Evolutionary conservation across 2,329 filamentous ascomycete species (phyloP).

Genomic region (Raffaelea albimanens): DNA sequence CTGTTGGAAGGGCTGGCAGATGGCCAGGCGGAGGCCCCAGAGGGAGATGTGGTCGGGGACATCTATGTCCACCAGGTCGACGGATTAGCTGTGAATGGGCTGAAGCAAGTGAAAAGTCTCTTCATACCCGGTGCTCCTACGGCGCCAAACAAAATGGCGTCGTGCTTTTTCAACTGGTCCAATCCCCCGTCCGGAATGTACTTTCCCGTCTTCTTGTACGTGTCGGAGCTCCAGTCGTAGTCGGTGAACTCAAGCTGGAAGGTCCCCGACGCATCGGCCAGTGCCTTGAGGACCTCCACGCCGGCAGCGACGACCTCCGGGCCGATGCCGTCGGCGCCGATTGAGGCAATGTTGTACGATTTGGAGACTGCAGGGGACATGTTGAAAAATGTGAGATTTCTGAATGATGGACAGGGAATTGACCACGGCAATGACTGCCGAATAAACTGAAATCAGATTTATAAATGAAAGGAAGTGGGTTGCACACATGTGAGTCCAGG

Average conservation of each 20-base stretch:
- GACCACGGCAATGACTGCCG: not conserved
- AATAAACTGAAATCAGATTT: not conserved
- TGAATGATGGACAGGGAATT: not conserved
- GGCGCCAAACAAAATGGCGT: slow-evolving; percentile 22
- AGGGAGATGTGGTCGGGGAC: slow-evolving; percentile 59
- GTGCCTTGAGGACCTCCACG: slow-evolving; percentile 23
- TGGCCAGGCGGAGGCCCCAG: slow-evolving; percentile 53
- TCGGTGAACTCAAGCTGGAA: slow-evolving; percentile 54
- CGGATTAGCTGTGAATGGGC: not conserved
- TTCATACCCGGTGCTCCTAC: slow-evolving; percentile 19
- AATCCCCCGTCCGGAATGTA: slow-evolving; percentile 55
- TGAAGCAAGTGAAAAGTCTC: too few species aligned
- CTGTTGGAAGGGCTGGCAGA: slow-evolving; percentile 54
- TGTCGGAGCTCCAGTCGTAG: slow-evolving; percentile 59
- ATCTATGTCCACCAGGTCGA: slow-evolving; percentile 22
- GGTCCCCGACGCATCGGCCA: slow-evolving; percentile 33
- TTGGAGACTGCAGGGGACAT: not conserved
- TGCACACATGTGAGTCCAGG: not conserved
- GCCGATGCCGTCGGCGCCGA: slow-evolving; percentile 19
- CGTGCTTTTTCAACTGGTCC: slow-evolving; percentile 33
- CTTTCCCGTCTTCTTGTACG: slow-evolving; percentile 54
- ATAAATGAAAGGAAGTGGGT: not conserved
- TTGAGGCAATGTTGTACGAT: slow-evolving; percentile 10
- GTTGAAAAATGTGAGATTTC: not conserved
- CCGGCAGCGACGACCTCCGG: slow-evolving; percentile 24